Conservation (phyloP, 2,329 filamentous ascomycete genomes). For the Arthrinium phaeospermum region DNA sequence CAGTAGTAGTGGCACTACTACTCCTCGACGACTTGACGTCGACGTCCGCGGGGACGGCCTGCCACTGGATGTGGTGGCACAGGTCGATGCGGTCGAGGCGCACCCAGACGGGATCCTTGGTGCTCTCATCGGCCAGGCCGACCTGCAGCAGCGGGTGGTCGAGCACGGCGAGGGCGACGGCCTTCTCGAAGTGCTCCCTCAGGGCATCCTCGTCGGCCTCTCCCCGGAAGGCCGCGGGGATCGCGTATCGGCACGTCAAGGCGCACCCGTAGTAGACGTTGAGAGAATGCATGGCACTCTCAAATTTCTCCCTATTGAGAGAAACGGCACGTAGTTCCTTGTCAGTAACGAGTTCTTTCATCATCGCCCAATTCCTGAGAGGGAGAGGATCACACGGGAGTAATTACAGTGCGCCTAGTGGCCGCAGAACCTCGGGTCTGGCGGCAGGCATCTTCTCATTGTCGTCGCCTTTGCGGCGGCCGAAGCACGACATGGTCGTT, state of each 20-base stretch:
- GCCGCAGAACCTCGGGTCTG: not conserved
- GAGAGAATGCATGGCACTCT: slow-evolving; percentile 17
- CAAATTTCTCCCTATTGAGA: slow-evolving; percentile 17
- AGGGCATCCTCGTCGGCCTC: not conserved
- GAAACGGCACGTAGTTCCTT: not conserved
- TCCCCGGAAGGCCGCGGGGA: not conserved
- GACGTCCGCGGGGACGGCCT: not conserved
- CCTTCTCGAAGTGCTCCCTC: slow-evolving; percentile 22
- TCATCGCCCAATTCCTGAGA: not conserved
- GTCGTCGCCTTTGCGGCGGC: not conserved
- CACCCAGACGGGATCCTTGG: slow-evolving; percentile 27
- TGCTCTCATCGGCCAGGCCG: slow-evolving; percentile 26
- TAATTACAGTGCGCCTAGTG: not conserved
- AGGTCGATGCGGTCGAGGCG: slow-evolving; percentile 29
- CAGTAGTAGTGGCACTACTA: not conserved
- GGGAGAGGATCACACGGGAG: not conserved
- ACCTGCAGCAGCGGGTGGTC: slow-evolving; percentile 31
- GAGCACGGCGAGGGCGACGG: slow-evolving; percentile 27
- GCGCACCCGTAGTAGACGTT: slow-evolving; percentile 2
- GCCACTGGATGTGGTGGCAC: slow-evolving; percentile 29
- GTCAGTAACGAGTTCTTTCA: not conserved
- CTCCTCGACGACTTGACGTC: not conserved
- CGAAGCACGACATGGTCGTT: not conserved
- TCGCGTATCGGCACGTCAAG: slow-evolving; percentile 18
- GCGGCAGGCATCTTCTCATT: not conserved